Evolutionary conservation across 441 rosid species (phyloP), one percentile per base, ranked within the genome.

Genomic region (Pelargonium australe): DNA sequence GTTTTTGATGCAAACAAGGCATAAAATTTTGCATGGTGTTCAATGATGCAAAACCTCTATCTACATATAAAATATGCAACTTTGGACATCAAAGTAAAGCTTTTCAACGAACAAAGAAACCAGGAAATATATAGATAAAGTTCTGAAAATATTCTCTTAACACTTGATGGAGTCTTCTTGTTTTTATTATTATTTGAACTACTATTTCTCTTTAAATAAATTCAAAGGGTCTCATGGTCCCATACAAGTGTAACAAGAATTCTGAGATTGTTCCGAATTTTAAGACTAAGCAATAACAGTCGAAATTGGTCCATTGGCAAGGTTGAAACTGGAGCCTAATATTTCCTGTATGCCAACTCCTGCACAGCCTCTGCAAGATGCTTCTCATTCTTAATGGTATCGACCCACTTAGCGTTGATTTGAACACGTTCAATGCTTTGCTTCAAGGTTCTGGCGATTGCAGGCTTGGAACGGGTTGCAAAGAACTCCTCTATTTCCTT

Each of bases 381-480:
- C 6, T 76, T 70, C 78, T 95, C 99, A 31, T 81, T 80, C 79
- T 65, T 82, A 69, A 91, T 67, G 84, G 87, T 85, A 71, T 85
- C 79, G 43, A 85, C 96, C 98, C 98, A 95, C 34, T 76, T 85
- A 3, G 99, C 89, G 31, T 87, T 95, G 43, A 95, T 89, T 74
- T 73, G 70, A 28, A 92, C 91, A 61, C 81, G 78, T 69, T 95
- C 99, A 11, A 90, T 72, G 85, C 99, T 89, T 85, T 95, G 96
- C 89, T 87, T 95, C 89, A 95, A 80, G 55, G 99, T 95, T 78
- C 99, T 90, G 3, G 86, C 81, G 65, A 92, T 84, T 1, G 92
- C 76, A 40, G 91, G 87, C 73, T 70, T 84, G 0, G 81, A 34
- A 3, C 93, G 87, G 68, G 77, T 82, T 53, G 86, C 81, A 69